Conservation (phyloP, 345 rosid species). For the Gossypium rotundifolium region DNA sequence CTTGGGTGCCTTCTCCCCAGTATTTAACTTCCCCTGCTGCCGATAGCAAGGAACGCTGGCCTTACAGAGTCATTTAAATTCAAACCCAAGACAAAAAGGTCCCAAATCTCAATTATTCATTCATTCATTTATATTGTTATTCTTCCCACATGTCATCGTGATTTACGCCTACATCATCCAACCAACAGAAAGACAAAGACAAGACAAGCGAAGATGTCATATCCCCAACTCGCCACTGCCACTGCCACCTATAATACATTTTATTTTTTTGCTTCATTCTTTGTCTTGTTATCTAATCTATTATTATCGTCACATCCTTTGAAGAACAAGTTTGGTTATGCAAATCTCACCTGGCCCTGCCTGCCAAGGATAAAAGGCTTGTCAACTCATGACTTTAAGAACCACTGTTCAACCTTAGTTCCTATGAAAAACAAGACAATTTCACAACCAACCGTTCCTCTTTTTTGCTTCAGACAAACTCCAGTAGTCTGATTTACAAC, state of each 20-base stretch:
- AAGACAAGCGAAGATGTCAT: background rate
- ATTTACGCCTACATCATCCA: background rate
- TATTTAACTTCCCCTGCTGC: too few relatives aligned
- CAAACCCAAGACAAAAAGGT: background rate
- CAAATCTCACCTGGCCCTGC: background rate
- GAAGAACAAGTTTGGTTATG: background rate
- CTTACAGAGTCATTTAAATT: too few relatives aligned
- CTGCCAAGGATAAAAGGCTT: too few relatives aligned
- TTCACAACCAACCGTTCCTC: background rate
- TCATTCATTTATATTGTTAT: background rate
- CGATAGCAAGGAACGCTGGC: background rate
- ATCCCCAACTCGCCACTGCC: background rate
- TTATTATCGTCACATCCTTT: too few relatives aligned
- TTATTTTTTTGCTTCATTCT: background rate
- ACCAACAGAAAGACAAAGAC: background rate
- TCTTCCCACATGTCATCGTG: too few relatives aligned
- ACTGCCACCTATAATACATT: background rate
- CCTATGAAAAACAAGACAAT: background rate
- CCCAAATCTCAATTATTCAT: background rate
- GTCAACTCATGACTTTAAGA: too few relatives aligned
- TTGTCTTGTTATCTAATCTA: background rate
- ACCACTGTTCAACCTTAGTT: too few relatives aligned
- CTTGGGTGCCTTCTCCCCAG: too few relatives aligned
- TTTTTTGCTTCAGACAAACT: background rate
- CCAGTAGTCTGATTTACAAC: too few relatives aligned